Conservation (phyloP, 2,329 filamentous ascomycete species). For the Colletotrichum cordylinicola region DNA sequence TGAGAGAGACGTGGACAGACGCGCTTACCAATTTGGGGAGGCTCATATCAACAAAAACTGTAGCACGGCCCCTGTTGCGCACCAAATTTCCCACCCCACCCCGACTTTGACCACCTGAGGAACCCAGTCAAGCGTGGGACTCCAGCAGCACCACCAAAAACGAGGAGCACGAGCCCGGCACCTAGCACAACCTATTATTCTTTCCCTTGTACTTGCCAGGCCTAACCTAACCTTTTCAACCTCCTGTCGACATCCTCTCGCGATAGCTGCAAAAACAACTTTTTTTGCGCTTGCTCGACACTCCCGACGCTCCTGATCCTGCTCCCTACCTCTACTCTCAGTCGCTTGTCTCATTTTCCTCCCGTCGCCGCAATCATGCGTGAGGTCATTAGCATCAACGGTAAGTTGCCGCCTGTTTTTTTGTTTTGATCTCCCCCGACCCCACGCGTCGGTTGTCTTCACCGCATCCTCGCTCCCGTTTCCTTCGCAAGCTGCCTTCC, state of each 20-base stretch:
- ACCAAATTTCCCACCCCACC: conserved; percentile 22
- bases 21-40: conserved; percentile 25
- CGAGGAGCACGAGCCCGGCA: conserved; percentile 18
- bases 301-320: neutral
- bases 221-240: conserved; percentile 19
- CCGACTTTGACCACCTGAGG: conserved; percentile 8
- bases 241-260: conserved; percentile 20
- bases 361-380: conserved; percentile 74
- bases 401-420: conserved; percentile 59
- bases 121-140: neutral
- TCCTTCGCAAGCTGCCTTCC: neutral
- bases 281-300: conserved; percentile 10
- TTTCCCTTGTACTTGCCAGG: conserved; percentile 15
- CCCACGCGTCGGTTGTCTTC: conserved; percentile 43
- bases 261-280: conserved; percentile 21
- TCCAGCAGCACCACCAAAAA: neutral
- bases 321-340: conserved; percentile 16
- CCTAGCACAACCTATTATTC: conserved; percentile 8
- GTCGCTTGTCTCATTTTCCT: conserved; percentile 26
- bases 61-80: conserved; percentile 20
- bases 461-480: conserved; percentile 45
- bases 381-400: conserved; percentile 99
- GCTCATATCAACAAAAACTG: conserved; percentile 24
- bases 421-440: conserved; percentile 32
- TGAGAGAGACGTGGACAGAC: conserved; percentile 11